phyloP scores from a whole-genome alignment of 768 basidiomycete species.

The Rhodotorula babjevae region DNA sequence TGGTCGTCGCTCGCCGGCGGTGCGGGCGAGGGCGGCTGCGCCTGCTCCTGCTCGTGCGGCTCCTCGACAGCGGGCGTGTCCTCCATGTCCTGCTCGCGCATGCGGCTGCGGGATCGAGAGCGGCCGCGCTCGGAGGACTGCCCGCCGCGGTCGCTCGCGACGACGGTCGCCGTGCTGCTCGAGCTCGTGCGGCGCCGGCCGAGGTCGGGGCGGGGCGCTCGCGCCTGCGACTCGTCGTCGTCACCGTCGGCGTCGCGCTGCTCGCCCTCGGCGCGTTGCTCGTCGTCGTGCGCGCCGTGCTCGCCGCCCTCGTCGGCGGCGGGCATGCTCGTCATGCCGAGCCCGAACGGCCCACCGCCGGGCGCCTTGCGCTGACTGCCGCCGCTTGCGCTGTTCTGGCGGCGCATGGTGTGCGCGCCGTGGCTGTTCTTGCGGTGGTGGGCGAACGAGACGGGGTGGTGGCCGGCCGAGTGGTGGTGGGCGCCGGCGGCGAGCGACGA shows the following conservation, averaged over 20 bases:
- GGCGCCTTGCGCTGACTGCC: slow-evolving; percentile 4
- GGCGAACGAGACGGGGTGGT: slow-evolving; percentile 30
- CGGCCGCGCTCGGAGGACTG: neutral
- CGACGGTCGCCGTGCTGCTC: slow-evolving; percentile 20
- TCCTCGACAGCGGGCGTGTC: neutral
- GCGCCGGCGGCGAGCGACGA: slow-evolving; percentile 11
- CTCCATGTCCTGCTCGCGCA: neutral
- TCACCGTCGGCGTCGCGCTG: neutral
- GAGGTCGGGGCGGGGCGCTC: neutral
- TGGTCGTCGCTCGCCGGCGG: neutral
- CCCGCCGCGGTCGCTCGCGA: neutral
- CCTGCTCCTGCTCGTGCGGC: neutral
- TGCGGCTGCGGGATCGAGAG: neutral
- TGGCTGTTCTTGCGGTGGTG: slow-evolving; percentile 10
- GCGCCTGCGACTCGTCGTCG: neutral
- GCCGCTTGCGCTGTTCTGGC: slow-evolving; percentile 9
- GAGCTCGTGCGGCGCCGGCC: slow-evolving; percentile 14
- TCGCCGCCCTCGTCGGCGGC: neutral
- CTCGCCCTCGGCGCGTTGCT: neutral
- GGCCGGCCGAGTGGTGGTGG: slow-evolving; percentile 12
- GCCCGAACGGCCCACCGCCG: slow-evolving; percentile 7
- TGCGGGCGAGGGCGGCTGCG: too few species aligned
- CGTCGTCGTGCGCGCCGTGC: neutral
- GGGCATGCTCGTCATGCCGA: slow-evolving; percentile 35
- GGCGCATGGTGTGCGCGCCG: slow-evolving; percentile 13